Base-by-base conservation (phyloP, 2,329 filamentous ascomycete genomes). In the Dothistroma pini region DNA sequence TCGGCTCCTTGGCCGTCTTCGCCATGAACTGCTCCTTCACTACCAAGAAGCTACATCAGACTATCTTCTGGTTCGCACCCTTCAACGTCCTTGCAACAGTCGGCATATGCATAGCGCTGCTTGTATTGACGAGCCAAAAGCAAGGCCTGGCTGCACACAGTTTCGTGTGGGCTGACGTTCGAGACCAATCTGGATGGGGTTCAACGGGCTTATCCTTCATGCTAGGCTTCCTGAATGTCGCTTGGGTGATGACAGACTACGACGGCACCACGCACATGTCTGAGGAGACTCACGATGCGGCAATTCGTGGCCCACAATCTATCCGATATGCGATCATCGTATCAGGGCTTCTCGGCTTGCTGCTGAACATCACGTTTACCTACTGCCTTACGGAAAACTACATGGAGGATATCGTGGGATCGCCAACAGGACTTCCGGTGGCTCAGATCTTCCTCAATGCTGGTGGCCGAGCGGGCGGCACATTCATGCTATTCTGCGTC, bases 221-320 rank as follows among this genome's bases (percentile, higher is more conserved):
- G 10, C 76, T 88, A 7, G 84, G 83, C 29, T 84, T 84, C 65
- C 72, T 84, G 6, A 83, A 81, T 16, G 82, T 84, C 14, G 80
- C 82, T 22, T 84, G 82, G 82, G 86, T 84, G n/a, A 87, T 88
- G 85, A 88, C 85, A 6, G 85, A 87, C 69, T 88, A 87, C 70
- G 85, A 88, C 66, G 85, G 83, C 51, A 88, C 86, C 11, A 87
- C 85, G 6, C 86, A 88, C 68, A 87, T 88, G 81, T 86, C 84
- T 1, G 86, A 88, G 76, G 85, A 88, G 74, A 87, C 84, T 0
- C 84, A 86, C 65, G 82, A 88, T 70, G 85, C 86, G 7, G 84
- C 84, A 1, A 78, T 84, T 55, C 79, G 79, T 61, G 86, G 84
- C 0, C 85, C 86, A 2, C 72, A 83, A 16, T 85, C 86, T 5